Evolutionary conservation across 495 filamentous ascomycete species (phyloP), one percentile per base, ranked within the genome.

Genomic region (Penicillium simplicissimum): DNA sequence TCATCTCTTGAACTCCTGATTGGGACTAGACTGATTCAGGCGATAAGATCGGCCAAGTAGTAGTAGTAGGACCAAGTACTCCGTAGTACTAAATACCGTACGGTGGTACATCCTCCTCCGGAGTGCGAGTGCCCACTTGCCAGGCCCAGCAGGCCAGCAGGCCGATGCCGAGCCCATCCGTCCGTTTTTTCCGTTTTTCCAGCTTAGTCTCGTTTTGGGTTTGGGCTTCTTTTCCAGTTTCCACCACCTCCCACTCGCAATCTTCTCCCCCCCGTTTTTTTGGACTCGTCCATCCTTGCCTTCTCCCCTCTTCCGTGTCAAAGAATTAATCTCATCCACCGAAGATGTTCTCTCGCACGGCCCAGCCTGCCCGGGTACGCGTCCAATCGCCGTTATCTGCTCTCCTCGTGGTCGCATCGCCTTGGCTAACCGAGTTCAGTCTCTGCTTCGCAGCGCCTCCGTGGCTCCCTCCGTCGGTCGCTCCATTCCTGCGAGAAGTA

Each of bases 401-500:
- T 66, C 38, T 36, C 53, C 47, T 28, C 57, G 36, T 40, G 38
- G 56, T 25, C 43, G 38, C 51, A 34, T 38, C 49, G 14, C 59
- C 60, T 43, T 55, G 28, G 37, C 62, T 65, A 67, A 70, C 58
- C 52, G 66, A 51, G 36, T 62, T 52, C 61, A 80, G 79, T 78
- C 72, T 69, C 67, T 81, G 60, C 70, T 81, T 60, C 76, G 75
- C 64, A 73, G 72, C 54, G 72, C 74, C 59, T 72, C 71, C 66
- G 71, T 68, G 54, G 67, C 74, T 64, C 55, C 76, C 59, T 71
- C 67, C 53, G 58, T 74, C 63, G 70, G 57, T 64, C 72, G 75
- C 57, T 73, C 74, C 36, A 62, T 78, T 54, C 71, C 75, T 45
- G 74, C 73, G 35, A 74, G 79, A 74, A 77, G 80, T 83, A 77